phyloP scores from a whole-genome alignment of 106 monocot species.

The Vanilla planifolia region DNA sequence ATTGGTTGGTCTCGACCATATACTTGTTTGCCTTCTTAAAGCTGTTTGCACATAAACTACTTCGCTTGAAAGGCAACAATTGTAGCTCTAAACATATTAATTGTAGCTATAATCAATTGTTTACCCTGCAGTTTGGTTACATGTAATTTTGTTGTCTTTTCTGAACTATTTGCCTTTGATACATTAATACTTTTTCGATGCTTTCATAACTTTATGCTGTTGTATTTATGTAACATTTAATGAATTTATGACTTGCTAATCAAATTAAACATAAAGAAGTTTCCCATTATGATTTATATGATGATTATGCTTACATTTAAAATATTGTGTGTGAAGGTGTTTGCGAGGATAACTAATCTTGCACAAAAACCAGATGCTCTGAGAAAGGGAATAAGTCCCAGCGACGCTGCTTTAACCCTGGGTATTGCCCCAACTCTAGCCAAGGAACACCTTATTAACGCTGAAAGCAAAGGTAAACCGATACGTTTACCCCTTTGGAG shows the following conservation, averaged over 20 bases:
- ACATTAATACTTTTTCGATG: too few relatives aligned
- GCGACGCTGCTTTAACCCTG: conserved; percentile 76
- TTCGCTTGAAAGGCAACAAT: too few relatives aligned
- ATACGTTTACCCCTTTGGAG: background rate
- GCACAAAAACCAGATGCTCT: conserved; percentile 71
- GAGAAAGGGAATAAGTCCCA: conserved; percentile 70
- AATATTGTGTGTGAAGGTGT: conserved; percentile 40
- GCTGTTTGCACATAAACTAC: too few relatives aligned
- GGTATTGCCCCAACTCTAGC: conserved; percentile 93
- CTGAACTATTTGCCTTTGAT: too few relatives aligned
- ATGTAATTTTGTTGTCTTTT: too few relatives aligned
- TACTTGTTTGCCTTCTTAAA: too few relatives aligned
- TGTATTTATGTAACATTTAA: background rate
- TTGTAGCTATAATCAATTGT: too few relatives aligned
- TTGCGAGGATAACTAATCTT: conserved; percentile 69
- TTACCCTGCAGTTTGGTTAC: too few relatives aligned
- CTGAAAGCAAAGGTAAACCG: conserved; percentile 74
- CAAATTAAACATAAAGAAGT: background rate
- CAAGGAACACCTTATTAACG: conserved; percentile 82
- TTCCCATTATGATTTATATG: background rate
- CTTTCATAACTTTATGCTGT: too few relatives aligned
- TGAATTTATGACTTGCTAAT: background rate
- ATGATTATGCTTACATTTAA: background rate
- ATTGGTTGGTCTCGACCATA: too few relatives aligned
- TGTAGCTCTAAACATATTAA: too few relatives aligned